These are phyloP conservation scores for Xylariaceae sp. DNA, from an alignment of 2,329 filamentous ascomycete species.

Conservation along the genomic window DNA sequence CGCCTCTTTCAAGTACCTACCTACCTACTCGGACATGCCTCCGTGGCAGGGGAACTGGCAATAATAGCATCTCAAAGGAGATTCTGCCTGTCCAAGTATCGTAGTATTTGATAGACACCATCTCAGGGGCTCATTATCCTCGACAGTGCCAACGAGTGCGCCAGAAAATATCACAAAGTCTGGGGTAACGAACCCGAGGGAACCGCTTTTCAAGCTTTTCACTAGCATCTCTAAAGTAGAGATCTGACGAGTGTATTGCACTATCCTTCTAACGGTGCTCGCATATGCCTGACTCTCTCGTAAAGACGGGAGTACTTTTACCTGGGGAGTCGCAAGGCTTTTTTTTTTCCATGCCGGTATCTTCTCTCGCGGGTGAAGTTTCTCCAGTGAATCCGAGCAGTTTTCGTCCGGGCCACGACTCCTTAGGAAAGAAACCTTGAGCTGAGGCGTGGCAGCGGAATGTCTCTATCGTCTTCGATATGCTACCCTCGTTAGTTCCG, in stretches of 20 bases:
- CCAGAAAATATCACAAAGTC: too few relatives aligned
- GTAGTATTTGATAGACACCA: too few relatives aligned
- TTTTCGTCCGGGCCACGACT: not conserved
- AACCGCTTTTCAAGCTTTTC: not conserved
- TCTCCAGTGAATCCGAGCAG: not conserved
- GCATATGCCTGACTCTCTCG: not conserved
- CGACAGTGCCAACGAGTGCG: too few relatives aligned
- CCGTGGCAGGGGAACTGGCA: too few relatives aligned
- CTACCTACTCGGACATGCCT: too few relatives aligned
- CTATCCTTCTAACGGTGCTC: not conserved
- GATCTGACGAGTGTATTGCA: not conserved
- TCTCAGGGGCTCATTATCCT: too few relatives aligned
- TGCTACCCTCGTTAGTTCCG: slow-evolving; percentile 51
- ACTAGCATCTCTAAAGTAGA: not conserved
- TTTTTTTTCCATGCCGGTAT: not conserved
- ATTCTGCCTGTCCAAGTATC: too few relatives aligned
- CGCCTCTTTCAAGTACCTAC: too few relatives aligned
- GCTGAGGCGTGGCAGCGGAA: slow-evolving; percentile 31
- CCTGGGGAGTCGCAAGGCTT: not conserved
- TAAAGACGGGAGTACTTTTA: not conserved
- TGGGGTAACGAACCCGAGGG: not conserved
- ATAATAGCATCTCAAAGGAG: too few relatives aligned
- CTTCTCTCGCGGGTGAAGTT: not conserved
- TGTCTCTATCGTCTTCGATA: slow-evolving; percentile 46
- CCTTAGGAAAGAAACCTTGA: not conserved